Conservation (phyloP, 495 filamentous ascomycete species). For the Xylaria cubensis region DNA sequence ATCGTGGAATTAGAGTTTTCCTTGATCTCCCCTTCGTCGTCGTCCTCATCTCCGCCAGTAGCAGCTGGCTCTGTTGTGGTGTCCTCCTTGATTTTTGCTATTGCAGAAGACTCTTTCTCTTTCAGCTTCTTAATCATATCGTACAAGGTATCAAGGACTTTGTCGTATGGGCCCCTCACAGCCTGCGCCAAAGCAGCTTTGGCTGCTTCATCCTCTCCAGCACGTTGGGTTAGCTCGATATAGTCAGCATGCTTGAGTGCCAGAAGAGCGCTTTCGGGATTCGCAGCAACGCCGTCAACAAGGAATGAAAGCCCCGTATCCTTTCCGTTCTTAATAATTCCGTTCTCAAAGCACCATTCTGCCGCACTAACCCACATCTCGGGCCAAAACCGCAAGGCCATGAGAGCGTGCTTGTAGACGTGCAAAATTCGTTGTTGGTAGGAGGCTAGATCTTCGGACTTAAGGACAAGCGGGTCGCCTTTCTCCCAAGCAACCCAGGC, state of each 20-base stretch:
- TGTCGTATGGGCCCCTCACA: constrained; percentile 82
- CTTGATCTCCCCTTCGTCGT: constrained; percentile 64
- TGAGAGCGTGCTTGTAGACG: constrained; percentile 91
- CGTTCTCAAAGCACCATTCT: constrained; percentile 88
- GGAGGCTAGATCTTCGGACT: constrained; percentile 72
- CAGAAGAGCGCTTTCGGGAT: constrained; percentile 90
- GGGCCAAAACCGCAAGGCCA: constrained; percentile 92
- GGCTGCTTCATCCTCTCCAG: constrained; percentile 74
- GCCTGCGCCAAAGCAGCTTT: constrained; percentile 72
- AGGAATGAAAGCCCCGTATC: constrained; percentile 70
- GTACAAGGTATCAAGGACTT: constrained; percentile 83
- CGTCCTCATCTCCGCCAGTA: constrained; percentile 65
- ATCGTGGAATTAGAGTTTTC: constrained; percentile 62
- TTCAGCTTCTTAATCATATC: constrained; percentile 75
- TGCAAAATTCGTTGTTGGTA: constrained; percentile 82
- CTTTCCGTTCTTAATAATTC: constrained; percentile 65
- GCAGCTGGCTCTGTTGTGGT: constrained; percentile 43
- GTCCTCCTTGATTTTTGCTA: constrained; percentile 73
- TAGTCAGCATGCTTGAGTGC: constrained; percentile 89
- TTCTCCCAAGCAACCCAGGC: constrained; percentile 95
- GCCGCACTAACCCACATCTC: constrained; percentile 95
- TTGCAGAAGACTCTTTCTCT: constrained; percentile 70
- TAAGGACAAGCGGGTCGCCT: constrained; percentile 83
- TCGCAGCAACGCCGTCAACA: constrained; percentile 80
- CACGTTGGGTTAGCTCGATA: constrained; percentile 72